Base-by-base conservation (phyloP, 164 flowering plant species). In the Magnolia sinica region DNA sequence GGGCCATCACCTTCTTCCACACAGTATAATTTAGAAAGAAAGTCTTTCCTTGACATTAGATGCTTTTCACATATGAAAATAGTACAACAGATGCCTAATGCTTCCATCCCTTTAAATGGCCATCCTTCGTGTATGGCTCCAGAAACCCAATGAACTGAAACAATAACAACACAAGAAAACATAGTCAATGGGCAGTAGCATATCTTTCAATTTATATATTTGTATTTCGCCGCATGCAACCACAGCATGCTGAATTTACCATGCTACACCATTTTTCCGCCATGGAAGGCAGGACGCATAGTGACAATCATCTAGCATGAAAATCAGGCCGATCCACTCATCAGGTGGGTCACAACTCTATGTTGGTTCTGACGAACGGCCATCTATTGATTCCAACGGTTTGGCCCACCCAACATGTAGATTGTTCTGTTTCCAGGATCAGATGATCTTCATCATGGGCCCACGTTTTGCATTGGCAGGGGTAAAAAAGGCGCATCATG, bases 111-210 rank as follows among this genome's bases (percentile, higher is more conserved):
- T 77, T 88, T 6, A 82, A 77, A 79, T 90, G 88, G 31, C 96
- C 95, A 58, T 90, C 91, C 70, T 85, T 87, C 89, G 79, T 82
- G 80, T 92, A 90, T 52, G 96, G 96, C 83, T 93, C 96, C 22
- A 93, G 87, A 84, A 93, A 92, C 73, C 98, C 98, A 22, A 93
- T 91, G 78, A 93, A 91, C 96, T 93, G 89, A 80, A 83, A 77
- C 24, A 78, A 50, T 1, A 27, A 27, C 13, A 55, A 0, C 67
- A 77, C 10, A 45, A 27, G 64, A 51, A 59, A 16, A 70, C 19
- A 55, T 16, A 76, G 49, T 23, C 27, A 68, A 68, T 49, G 5
- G 16, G 31, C 72, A 45, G 20, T 7, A 1, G 70, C 31, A 22
- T 37, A 37, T 37, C 4, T 37, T 37, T 37, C 45, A 37, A 3